Conservation (phyloP, 179 eudicot genomes). For the Gypsophila paniculata region DNA sequence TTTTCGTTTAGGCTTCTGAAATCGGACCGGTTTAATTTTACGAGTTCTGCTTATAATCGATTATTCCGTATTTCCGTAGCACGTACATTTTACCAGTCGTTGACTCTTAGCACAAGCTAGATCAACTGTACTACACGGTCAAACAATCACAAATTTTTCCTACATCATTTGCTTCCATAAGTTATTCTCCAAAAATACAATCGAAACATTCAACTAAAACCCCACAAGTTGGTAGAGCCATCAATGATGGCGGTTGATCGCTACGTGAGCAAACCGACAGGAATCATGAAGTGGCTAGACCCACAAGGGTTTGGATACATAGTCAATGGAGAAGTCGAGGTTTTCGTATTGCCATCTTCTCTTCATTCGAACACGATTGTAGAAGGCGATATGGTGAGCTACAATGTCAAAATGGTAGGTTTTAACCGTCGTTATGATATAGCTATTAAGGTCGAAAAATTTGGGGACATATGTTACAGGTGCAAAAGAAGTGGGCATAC, state of each 20-base stretch:
- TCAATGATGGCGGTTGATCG: slow-evolving; percentile 3
- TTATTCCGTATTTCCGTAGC: too few species aligned
- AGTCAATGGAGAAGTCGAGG: neutral
- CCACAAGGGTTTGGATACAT: slow-evolving; percentile 10
- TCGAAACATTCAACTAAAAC: neutral
- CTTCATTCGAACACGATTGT: neutral
- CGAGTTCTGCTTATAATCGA: too few species aligned
- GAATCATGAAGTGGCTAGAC: slow-evolving; percentile 17
- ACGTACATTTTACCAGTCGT: too few species aligned
- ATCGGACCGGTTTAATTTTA: too few species aligned
- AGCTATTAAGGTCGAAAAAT: slow-evolving; percentile 4
- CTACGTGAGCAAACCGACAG: neutral
- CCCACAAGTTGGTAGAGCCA: too few species aligned
- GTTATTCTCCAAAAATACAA: neutral
- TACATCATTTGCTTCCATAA: too few species aligned
- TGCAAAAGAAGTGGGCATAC: slow-evolving; percentile 11
- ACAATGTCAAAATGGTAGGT: neutral
- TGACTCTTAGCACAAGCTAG: too few species aligned
- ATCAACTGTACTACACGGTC: too few species aligned
- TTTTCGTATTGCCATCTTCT: neutral
- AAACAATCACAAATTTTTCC: too few species aligned
- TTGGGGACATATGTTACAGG: neutral
- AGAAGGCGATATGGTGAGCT: slow-evolving; percentile 17
- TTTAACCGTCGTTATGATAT: neutral
- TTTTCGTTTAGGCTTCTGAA: too few species aligned